Conservation (phyloP, 306 rosid genomes). For the Quercus wislizeni region DNA sequence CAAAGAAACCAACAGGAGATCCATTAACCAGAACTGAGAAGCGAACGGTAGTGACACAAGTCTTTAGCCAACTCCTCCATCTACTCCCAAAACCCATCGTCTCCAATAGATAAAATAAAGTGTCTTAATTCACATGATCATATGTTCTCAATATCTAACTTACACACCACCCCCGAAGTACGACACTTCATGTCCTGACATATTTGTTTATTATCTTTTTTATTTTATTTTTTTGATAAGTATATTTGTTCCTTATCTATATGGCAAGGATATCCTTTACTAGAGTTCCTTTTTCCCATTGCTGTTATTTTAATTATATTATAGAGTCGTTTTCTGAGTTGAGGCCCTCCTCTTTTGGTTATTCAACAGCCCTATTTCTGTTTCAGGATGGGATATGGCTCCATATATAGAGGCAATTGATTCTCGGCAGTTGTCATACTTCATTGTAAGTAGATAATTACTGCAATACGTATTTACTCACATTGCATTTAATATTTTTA, state of each 20-base stretch:
- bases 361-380: slow-evolving; percentile 17
- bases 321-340: background rate
- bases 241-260: background rate
- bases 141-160: too few relatives aligned
- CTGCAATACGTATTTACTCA: background rate
- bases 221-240: too few relatives aligned
- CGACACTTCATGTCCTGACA: too few relatives aligned
- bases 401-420: slow-evolving; percentile 94
- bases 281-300: background rate
- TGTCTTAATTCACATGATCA: too few relatives aligned
- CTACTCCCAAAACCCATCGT: too few relatives aligned
- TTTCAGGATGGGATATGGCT: slow-evolving; percentile 99
- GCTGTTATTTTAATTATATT: background rate
- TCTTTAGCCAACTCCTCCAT: too few relatives aligned
- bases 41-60: too few relatives aligned
- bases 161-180: too few relatives aligned
- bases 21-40: too few relatives aligned
- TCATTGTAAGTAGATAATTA: slow-evolving; percentile 49
- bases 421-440: slow-evolving; percentile 59
- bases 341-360: background rate
- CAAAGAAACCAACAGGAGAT: too few relatives aligned
- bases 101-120: too few relatives aligned
- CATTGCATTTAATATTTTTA: background rate
- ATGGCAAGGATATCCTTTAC: background rate
- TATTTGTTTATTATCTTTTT: background rate